Percentiles rank a stretch among this genome's conserved stretches.
Evolutionary conservation across 352 stramenopile species (phyloP).

Genomic region (Phytophthora syringae): DNA sequence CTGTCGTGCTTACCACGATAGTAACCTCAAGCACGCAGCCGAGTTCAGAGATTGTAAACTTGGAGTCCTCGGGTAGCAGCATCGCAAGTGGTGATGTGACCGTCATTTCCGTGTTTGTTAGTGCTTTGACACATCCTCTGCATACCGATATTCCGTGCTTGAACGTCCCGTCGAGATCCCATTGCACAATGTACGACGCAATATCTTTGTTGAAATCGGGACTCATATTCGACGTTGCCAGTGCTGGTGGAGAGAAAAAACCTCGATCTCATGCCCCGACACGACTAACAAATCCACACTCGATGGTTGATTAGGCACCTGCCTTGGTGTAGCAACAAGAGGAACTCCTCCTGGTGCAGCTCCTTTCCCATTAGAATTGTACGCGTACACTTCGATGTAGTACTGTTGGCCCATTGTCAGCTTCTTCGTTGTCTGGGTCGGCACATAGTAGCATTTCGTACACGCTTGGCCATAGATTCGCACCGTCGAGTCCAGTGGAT

Average conservation of each 20-base stretch:
- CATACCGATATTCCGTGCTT: conserved; percentile 71
- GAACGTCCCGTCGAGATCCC: conserved; percentile 79
- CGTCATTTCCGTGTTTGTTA: conserved; percentile 47
- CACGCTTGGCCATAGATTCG: conserved; percentile 50
- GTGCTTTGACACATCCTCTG: conserved; percentile 43
- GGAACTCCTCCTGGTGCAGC: conserved; percentile 34
- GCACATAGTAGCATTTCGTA: conserved; percentile 75
- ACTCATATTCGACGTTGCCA: conserved; percentile 56
- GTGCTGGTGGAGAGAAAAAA: conserved; percentile 86
- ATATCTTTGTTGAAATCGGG: conserved; percentile 89
- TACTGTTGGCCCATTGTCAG: conserved; percentile 69
- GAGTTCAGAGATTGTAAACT: conserved; percentile 62
- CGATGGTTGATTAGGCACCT: conserved; percentile 90
- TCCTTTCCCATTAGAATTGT: conserved; percentile 82
- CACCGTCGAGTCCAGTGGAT: conserved; percentile 50
- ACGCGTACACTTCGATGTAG: conserved; percentile 77
- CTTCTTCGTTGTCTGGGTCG: conserved; percentile 57
- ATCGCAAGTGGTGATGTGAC: conserved; percentile 28
- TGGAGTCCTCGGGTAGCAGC: conserved; percentile 26
- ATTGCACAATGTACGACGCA: conserved; percentile 90
- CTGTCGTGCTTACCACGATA: neutral
- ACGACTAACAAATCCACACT: conserved; percentile 88
- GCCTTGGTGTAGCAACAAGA: conserved; percentile 65
- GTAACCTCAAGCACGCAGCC: conserved; percentile 57
- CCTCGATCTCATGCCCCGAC: conserved; percentile 87